Conservation (phyloP, 1,139 yeast species). For the Sugiyamaella xylanicola region DNA sequence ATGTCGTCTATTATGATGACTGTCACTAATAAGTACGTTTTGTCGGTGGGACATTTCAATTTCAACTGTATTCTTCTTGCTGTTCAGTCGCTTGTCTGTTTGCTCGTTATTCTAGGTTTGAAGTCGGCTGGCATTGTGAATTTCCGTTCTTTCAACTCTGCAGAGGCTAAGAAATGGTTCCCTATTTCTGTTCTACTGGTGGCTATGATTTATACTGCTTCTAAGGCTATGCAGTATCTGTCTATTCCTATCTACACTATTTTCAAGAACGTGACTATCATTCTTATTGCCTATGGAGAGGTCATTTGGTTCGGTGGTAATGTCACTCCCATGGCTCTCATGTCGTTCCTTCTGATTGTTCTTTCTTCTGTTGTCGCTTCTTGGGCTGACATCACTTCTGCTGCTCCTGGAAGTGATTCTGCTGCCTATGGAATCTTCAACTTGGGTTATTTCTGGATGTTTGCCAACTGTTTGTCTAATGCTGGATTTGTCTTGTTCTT, state of each 20-base stretch:
- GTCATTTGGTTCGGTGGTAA: conserved; percentile 95
- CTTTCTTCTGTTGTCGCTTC: conserved; percentile 92
- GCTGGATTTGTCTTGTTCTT: conserved; percentile 91
- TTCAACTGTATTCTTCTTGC: conserved; percentile 83
- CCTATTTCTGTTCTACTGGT: conserved; percentile 91
- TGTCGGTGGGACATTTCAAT: conserved; percentile 80
- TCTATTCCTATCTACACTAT: conserved; percentile 96
- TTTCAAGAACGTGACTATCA: conserved; percentile 95
- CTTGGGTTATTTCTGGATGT: conserved; percentile 96
- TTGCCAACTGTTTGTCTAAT: conserved; percentile 86
- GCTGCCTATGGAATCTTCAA: conserved; percentile 47
- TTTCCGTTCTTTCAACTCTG: conserved; percentile 80
- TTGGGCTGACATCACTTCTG: conserved; percentile 69
- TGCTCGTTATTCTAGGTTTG: conserved; percentile 66
- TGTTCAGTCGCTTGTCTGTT: conserved; percentile 63
- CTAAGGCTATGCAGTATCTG: conserved; percentile 89
- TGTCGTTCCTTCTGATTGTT: conserved; percentile 88
- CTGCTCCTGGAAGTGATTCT: conserved; percentile 34
- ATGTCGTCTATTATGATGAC: conserved; percentile 94
- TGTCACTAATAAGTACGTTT: conserved; percentile 93
- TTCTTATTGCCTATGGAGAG: conserved; percentile 96
- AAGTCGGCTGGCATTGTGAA: conserved; percentile 76
- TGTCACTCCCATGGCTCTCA: conserved; percentile 86
- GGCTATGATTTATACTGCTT: conserved; percentile 92
- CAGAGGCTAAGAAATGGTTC: conserved; percentile 89